Percentiles rank a stretch among this genome's conserved stretches.
These are phyloP conservation scores for Dipteronia dyeriana DNA, from an alignment of 345 rosid species.

Conservation along the genomic window DNA sequence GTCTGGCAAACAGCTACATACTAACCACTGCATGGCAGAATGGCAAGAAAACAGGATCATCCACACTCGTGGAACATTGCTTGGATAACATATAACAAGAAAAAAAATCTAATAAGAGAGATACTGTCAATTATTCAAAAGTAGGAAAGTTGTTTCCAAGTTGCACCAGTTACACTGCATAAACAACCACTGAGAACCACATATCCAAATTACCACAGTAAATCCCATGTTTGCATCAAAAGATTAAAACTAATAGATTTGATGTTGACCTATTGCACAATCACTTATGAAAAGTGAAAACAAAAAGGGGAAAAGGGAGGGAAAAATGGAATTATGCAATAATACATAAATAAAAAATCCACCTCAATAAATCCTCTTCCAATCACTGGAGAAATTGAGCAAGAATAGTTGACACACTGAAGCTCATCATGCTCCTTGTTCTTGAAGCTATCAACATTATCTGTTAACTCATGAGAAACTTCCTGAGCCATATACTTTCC, in stretches of 20 bases:
- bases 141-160: no score
- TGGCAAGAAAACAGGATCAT: background rate
- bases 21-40: background rate
- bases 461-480: constrained; percentile 44
- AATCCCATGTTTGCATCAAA: background rate
- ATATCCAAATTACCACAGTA: background rate
- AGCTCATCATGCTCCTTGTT: constrained; percentile 56
- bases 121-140: background rate
- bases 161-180: no score
- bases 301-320: background rate
- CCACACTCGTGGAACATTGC: background rate
- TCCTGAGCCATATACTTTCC: constrained; percentile 82
- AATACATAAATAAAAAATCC: constrained; percentile 24
- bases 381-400: constrained; percentile 57
- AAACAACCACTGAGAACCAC: no score
- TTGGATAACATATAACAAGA: background rate
- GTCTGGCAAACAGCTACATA: background rate
- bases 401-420: constrained; percentile 61
- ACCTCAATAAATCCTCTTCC: constrained; percentile 99
- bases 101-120: background rate
- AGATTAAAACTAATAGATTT: background rate
- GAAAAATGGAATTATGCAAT: background rate
- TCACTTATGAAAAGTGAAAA: background rate
- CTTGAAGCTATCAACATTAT: constrained; percentile 40
- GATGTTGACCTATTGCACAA: background rate